Evolutionary conservation across 139 green algal genomes (phyloP), one percentile per base, ranked within the genome.

Genomic region (Chlorella ohadii): DNA sequence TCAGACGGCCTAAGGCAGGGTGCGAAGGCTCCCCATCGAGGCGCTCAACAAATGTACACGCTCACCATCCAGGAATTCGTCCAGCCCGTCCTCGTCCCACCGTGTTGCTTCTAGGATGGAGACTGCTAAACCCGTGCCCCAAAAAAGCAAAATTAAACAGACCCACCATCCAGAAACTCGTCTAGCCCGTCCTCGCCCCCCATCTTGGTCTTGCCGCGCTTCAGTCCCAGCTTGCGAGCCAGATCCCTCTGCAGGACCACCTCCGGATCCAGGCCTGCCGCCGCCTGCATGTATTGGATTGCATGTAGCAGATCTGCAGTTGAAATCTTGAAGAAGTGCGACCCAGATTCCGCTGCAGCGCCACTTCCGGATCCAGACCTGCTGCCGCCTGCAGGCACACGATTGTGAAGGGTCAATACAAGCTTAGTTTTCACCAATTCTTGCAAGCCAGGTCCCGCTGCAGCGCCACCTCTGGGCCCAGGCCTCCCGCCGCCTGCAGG

Each of bases 151-250:
- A 1, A 66, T 9, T 9, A 6, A 51, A 6, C 44, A 51, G 9
- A 31, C 38, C 51, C 72, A 86, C 87, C 84, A 38, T 81, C 66
- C 19, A 91, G n/a, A 7, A 92, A 39, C 15, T 91, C 88, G 61
- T 92, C 88, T 59, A 92, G 76, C 4, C 85, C 88, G 74, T 92
- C 89, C 15, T 86, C 84, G 47, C 55, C 74, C 23, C 67, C 88
- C 34, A 82, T 85, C 31, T 80, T 51, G 20, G 31, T 66, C 61
- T 89, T 91, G 56, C 87, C 79, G 79, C 81, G 87, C 73, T 88
- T 91, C 39, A 93, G 28, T 4, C 85, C 87, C 57, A 93, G 87
- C 84, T 92, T 90, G 20, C 75, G 76, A 7, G 87, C 90, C 73
- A 93, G 63, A 34, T 86, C 75, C 11, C 83, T 72, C 74, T 93